Base-by-base conservation (phyloP, 257 asterid genomes). In the Salvia rosmarinus region DNA sequence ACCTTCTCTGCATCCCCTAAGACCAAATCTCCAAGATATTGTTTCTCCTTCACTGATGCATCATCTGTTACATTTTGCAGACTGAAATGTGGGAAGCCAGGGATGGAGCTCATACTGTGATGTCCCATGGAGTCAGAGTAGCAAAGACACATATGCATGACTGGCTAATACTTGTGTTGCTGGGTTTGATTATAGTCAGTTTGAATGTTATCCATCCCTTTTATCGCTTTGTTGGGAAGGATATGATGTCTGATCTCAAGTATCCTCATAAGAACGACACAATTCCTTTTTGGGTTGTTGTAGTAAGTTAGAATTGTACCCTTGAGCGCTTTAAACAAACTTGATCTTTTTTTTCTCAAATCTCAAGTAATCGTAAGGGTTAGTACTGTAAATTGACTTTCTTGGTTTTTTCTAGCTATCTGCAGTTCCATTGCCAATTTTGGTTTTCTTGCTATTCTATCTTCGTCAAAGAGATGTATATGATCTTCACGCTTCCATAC, bases 221-320 rank as follows among this genome's bases (percentile, higher is more conserved):
- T 71, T 77, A 87, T 50, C 95, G 96, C 28, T 93, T 86, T 79
- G 95, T 90, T 35, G 95, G 97, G 72, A 86, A 83, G 82, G 97
- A 89, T 76, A 90, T 93, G 98, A 89, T 93, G 94, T 70, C 82
- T 56, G 96, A 87, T 81, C 85, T 93, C 58, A 87, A 80, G 82
- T 90, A 85, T 79, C 98, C 97, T 12, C 51, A 77, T 70, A 86
- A 85, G 73, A 77, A 46, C 70, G 83, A 77, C 67, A 90, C 94
- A 0, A 73, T 93, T 69, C 98, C 98, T 16, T 11, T 81, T 28
- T 86, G 91, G 97, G 59, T 83, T 52, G 96, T 93, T 40, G 87
- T 89, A 13, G 98, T 93, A 79, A 78, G 95, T 88, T 71, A 21
- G 52, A 34, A 20, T 44, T 54, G 8, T 64, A 17, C 68, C 71